Base-by-base conservation (phyloP, 495 filamentous ascomycete species). In the Aspergillus hancockii region DNA sequence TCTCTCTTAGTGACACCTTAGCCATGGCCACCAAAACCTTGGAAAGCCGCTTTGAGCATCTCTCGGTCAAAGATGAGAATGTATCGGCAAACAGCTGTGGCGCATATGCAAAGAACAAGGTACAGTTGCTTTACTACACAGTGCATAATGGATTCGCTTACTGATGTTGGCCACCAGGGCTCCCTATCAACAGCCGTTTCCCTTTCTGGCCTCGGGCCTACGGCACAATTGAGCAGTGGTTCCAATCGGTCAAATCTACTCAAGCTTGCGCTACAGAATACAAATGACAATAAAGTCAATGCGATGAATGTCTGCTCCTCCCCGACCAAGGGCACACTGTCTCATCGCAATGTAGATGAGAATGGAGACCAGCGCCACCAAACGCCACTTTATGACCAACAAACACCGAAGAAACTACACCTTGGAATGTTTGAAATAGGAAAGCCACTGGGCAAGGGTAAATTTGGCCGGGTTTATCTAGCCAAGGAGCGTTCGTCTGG, bases 381-480 rank as follows among this genome's bases (percentile, higher is more conserved):
- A 6, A 72, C 77, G 19, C 67, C 76, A 2, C 76, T 88, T 56
- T 85, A 86, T 56, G 80, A 85, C 52, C 85, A 90, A 67, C 75
- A 85, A 50, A 59, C 79, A 47, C 84, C 87, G 3, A 93, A 89
- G 64, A 83, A 92, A 53, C 90, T 94, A 70, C 92, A 97, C 63
- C 87, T 98, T 2, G 92, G 93, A 71, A 98, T 98, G 94, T 98
- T 98, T 67, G 94, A 98, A 67, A 98, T 98, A 64, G 94, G 94
- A 10, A 90, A 93, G 49, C 95, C 94, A 3, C 79, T 98, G 6
- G 94, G 94, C 9, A 98, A 98, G 72, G 94, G 94, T 54, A 98
- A 98, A 73, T 98, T 98, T 68, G 94, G 94, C 5, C 85, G 95
- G 47, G 94, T 98, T 1, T 98, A 98, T 70, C 85, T 98, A 3